Evolutionary conservation across 768 basidiomycete genomes (phyloP).

Genomic region (Pleurotus cornucopiae): DNA sequence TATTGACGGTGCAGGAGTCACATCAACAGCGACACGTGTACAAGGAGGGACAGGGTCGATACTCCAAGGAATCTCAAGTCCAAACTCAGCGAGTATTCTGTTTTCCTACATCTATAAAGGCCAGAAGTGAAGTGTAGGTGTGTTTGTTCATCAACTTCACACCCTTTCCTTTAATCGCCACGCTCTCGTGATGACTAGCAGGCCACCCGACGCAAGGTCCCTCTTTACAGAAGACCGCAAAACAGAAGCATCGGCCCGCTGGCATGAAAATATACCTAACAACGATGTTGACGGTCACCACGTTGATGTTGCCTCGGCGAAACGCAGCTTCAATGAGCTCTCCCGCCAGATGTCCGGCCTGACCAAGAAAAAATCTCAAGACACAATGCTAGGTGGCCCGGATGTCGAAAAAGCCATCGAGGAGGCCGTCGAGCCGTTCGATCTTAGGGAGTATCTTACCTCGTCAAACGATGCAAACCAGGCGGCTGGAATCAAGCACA

Average conservation of each 20-base stretch:
- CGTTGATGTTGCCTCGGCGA: conserved; percentile 47
- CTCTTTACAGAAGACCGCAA: conserved; percentile 20
- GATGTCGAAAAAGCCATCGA: conserved; percentile 35
- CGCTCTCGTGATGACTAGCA: neutral
- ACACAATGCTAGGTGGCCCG: conserved; percentile 25
- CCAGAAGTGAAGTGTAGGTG: too few species aligned
- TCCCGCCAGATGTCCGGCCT: conserved; percentile 33
- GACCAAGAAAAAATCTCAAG: neutral
- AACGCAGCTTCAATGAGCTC: conserved; percentile 53
- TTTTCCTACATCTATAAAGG: too few species aligned
- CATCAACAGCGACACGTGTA: too few species aligned
- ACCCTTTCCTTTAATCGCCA: neutral
- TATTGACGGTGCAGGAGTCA: too few species aligned
- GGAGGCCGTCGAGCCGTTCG: conserved; percentile 36
- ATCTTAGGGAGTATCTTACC: conserved; percentile 67
- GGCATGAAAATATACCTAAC: conserved; percentile 4
- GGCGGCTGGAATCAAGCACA: conserved; percentile 59
- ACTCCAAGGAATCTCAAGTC: too few species aligned
- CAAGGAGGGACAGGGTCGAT: too few species aligned
- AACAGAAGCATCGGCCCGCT: neutral
- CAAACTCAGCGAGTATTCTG: too few species aligned
- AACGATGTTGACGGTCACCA: conserved; percentile 19
- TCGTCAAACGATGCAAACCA: conserved; percentile 65
- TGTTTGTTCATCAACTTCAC: neutral
- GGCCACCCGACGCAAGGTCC: conserved; percentile 24